Conservation (phyloP, 75 land plant genomes). For the Pseudotsuga menziesii region DNA sequence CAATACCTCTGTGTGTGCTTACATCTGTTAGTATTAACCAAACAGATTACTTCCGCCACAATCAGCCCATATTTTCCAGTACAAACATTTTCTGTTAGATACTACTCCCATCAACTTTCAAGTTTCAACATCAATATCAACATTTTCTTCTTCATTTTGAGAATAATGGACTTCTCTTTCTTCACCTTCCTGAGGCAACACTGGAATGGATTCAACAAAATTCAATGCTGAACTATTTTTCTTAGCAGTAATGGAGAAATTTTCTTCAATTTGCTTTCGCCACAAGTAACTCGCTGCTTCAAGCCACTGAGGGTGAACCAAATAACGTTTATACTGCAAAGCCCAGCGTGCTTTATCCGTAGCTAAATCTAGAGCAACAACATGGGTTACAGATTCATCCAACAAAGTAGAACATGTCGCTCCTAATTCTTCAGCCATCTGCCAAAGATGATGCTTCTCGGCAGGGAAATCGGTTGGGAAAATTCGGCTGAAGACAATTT, state of each 20-base stretch:
- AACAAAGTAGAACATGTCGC: constrained; percentile 56
- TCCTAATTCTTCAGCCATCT: constrained; percentile 72
- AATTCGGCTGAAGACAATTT: constrained; percentile 67
- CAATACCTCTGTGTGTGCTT: no score
- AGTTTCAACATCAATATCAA: no score
- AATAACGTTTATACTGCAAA: constrained; percentile 41
- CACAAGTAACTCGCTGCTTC: constrained; percentile 80
- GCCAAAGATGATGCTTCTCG: constrained; percentile 57
- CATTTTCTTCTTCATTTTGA: no score
- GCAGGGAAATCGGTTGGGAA: constrained; percentile 33
- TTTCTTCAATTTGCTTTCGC: constrained; percentile 60
- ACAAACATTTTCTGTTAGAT: no score
- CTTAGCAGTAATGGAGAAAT: constrained; percentile 38
- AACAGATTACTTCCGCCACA: no score
- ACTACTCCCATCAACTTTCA: no score
- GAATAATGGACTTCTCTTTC: background rate
- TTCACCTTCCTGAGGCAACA: background rate
- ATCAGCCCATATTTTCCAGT: no score
- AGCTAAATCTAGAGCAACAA: constrained; percentile 57
- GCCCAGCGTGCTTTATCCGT: constrained; percentile 92
- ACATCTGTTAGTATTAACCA: no score
- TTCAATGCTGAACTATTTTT: constrained; percentile 6
- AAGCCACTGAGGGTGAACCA: constrained; percentile 82
- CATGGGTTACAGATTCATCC: constrained; percentile 74
- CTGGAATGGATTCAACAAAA: constrained; percentile 10